Base-by-base conservation (phyloP, 805 yeast species). In the Lipomyces kockii region DNA sequence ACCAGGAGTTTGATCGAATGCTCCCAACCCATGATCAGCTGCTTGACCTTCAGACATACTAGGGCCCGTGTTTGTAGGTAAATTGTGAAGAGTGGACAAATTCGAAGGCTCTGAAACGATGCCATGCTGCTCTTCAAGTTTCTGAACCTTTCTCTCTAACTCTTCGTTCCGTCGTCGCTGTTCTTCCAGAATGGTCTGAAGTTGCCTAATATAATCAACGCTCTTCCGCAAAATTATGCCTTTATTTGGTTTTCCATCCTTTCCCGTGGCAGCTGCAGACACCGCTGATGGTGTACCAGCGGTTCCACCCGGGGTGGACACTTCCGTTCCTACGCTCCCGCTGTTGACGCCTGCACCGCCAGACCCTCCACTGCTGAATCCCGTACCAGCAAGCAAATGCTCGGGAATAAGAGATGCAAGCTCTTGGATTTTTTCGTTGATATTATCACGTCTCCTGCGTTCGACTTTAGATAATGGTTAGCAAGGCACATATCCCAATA, bases 341-440 rank as follows among this genome's bases (percentile, higher is more conserved):
- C 61, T 62, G 52, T 64, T 66, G 20, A 66, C 68, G 22, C 70
- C 67, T 5, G 53, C 54, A 29, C 66, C 69, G 20, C 37, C n/a
- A 35, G 34, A 20, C 53, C 43, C 61, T 51, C 54, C 54, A 25
- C 39, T 56, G 27, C 63, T 37, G 51, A 61, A 54, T 11, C 65
- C 68, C 8, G 66, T 58, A 6, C 68, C 72, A 34, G 57, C 61
- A 3, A 71, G 60, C 37, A 78, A 74, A 27, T 69, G 60, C 52
- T 76, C 94, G 0, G 98, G 98, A 0, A 93, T 90, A 60, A 93
- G 81, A 29, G 84, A 79, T 0, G 97, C 94, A 74, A 93, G 81
- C 73, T 91, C 97, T 76, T 89, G 89, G 69, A 93, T 92, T 74
- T 91, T 87, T 74, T 90, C 96, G 76, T 93, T 92, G 75, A 93